phyloP scores from a whole-genome alignment of 2,329 filamentous ascomycete genomes.

The Colletotrichum melonis region DNA sequence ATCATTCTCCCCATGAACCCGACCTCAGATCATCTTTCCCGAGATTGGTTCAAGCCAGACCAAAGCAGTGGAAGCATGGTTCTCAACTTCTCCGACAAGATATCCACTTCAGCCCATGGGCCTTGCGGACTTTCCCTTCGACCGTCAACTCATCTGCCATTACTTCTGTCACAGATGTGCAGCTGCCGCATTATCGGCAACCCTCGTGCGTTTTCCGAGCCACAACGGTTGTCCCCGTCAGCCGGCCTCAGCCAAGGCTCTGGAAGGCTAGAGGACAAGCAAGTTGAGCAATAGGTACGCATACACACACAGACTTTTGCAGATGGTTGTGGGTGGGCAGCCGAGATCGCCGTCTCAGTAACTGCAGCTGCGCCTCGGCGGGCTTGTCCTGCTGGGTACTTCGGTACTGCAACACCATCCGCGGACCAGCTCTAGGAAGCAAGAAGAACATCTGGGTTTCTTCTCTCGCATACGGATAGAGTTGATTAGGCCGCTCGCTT shows the following conservation, averaged over 20 bases:
- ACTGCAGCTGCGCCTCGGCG: constrained; percentile 7
- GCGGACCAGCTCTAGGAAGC: too few species aligned
- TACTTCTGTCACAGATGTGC: not conserved
- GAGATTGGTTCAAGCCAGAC: not conserved
- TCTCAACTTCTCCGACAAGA: too few species aligned
- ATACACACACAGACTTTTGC: not conserved
- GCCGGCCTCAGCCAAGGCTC: not conserved
- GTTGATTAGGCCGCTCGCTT: constrained; percentile 2
- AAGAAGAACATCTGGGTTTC: not conserved
- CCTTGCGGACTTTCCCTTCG: not conserved
- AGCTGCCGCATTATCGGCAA: not conserved
- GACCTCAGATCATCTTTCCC: not conserved
- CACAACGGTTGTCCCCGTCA: not conserved
- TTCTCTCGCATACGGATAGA: not conserved
- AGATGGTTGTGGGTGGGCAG: not conserved
- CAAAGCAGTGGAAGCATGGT: too few species aligned
- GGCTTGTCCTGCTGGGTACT: not conserved
- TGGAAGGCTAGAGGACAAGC: not conserved
- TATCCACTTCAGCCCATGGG: not conserved
- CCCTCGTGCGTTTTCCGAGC: not conserved
- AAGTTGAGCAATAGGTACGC: too few species aligned
- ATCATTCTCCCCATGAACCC: not conserved
- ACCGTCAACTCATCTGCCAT: not conserved
- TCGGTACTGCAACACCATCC: not conserved
- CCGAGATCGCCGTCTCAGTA: not conserved